These are phyloP conservation scores for Ophiocordyceps polyrhachis-furcata DNA, from an alignment of 2,329 filamentous ascomycete genomes.

Conservation along the genomic window DNA sequence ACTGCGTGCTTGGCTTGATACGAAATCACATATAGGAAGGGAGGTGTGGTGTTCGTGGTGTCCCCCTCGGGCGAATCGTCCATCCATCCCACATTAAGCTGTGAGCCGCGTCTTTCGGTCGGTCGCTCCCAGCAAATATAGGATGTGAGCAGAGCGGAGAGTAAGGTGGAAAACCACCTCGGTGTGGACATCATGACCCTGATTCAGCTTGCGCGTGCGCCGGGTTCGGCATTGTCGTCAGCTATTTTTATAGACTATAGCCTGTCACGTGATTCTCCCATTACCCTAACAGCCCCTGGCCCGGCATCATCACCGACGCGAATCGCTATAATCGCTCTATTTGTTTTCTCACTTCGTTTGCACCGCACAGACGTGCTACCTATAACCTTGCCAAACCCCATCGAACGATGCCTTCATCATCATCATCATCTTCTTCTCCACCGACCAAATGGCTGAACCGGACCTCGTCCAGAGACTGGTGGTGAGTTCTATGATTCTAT, in stretches of 20 bases:
- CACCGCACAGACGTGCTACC: not conserved
- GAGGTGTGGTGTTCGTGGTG: too few species aligned
- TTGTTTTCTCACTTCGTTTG: not conserved
- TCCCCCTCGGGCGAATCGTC: too few species aligned
- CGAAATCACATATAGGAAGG: too few species aligned
- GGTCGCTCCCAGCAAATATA: too few species aligned
- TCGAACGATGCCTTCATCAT: not conserved
- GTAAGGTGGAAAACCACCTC: too few species aligned
- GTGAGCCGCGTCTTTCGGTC: too few species aligned
- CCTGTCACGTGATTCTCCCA: not conserved
- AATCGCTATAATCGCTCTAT: not conserved
- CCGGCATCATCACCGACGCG: not conserved
- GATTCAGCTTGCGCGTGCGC: too few species aligned
- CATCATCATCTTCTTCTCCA: not conserved
- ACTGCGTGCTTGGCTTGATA: too few species aligned
- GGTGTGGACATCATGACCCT: too few species aligned
- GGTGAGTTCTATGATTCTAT: constrained; percentile 7
- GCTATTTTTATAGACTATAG: too few species aligned
- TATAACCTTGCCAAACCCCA: not conserved
- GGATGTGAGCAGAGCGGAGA: too few species aligned
- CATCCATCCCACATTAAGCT: too few species aligned
- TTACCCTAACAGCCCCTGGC: not conserved
- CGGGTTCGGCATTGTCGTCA: not conserved
- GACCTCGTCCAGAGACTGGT: constrained; percentile 11
- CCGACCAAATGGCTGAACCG: constrained; percentile 8